Base-by-base conservation (phyloP, 305 asterid genomes). In the Petunia hybrid region DNA sequence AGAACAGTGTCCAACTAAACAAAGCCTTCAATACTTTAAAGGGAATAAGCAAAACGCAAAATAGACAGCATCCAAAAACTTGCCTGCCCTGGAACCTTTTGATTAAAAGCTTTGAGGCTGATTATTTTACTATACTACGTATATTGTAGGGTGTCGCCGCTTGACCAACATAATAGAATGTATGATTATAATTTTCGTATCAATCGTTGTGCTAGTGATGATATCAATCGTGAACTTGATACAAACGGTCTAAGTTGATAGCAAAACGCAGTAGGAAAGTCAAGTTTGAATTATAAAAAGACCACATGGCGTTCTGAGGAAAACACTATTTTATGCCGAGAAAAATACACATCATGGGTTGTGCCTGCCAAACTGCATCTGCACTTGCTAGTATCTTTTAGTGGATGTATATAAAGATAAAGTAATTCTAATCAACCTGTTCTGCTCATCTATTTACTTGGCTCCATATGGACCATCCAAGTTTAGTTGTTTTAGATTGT, bases 391-490 rank as follows among this genome's bases (percentile, higher is more conserved):
- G 2, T 10, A 63, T 36, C 35, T 61, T 61, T 62, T 16, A 63
- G 16, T 9, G 4, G 42, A 6, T 35, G 35, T 43, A 45, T 31
- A 71, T 67, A 67, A 41, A 41, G 14, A 67, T n/a, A 40, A 5
- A 22, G n/a, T 70, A 71, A 71, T 46, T 71, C 61, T 55, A 31
- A 43, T 31, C 16, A 31, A 71, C n/a, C 31, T 22, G 43, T 35
- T 46, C 5, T 46, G 60, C 31, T 71, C 5, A 56, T 36, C 40
- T 68, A 16, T 13, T 4, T 42, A 16, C 56, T 43, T 16, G 13
- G 38, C 56, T 42, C 39, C 6, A 22, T 68, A 68, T 42, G 76
- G 76, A 35, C 76, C 39, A 68, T 68, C 76, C 39, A 68, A 42
- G 76, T 68, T 42, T 68, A 22, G 2, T 43, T 46, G 74, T 41